Evolutionary conservation across 1,139 yeast species (phyloP).

Genomic region (Magnusiomyces clavatus): DNA sequence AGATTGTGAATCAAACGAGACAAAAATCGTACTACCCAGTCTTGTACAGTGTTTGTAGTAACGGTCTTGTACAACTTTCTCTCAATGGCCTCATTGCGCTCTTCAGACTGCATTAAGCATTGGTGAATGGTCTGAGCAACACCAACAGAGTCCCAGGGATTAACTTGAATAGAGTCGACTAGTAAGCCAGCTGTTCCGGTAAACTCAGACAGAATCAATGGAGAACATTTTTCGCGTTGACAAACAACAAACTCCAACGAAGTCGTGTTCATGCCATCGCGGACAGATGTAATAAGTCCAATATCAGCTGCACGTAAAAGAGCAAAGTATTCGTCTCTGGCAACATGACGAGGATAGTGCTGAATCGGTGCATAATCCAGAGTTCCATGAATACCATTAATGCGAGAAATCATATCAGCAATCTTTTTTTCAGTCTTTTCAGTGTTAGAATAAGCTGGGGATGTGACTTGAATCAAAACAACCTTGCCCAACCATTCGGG

Average conservation of each 20-base stretch:
- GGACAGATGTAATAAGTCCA: constrained; percentile 78
- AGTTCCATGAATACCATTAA: constrained; percentile 77
- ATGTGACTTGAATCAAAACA: constrained; percentile 84
- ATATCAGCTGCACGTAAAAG: constrained; percentile 82
- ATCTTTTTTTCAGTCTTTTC: constrained; percentile 59
- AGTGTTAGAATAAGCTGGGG: constrained; percentile 55
- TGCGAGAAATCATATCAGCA: constrained; percentile 65
- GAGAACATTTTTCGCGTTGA: constrained; percentile 65
- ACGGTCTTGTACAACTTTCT: constrained; percentile 54
- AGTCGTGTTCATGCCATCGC: constrained; percentile 97
- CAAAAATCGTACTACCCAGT: constrained; percentile 68
- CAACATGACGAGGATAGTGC: constrained; percentile 85
- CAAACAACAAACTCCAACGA: constrained; percentile 87
- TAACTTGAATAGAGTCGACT: constrained; percentile 73
- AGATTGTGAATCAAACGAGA: constrained; percentile 46
- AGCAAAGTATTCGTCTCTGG: constrained; percentile 83
- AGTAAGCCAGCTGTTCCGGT: constrained; percentile 85
- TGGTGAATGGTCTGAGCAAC: constrained; percentile 78
- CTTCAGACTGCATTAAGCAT: constrained; percentile 42
- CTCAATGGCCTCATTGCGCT: constrained; percentile 28
- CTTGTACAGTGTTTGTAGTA: constrained; percentile 63
- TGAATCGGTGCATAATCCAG: constrained; percentile 48
- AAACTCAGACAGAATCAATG: constrained; percentile 63
- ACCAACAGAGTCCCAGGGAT: constrained; percentile 76
- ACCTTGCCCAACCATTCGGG: constrained; percentile 90